Percentiles rank a stretch among this genome's conserved stretches.
Evolutionary conservation across 768 basidiomycete genomes (phyloP).

Genomic region (Lactarius sanguifluus): DNA sequence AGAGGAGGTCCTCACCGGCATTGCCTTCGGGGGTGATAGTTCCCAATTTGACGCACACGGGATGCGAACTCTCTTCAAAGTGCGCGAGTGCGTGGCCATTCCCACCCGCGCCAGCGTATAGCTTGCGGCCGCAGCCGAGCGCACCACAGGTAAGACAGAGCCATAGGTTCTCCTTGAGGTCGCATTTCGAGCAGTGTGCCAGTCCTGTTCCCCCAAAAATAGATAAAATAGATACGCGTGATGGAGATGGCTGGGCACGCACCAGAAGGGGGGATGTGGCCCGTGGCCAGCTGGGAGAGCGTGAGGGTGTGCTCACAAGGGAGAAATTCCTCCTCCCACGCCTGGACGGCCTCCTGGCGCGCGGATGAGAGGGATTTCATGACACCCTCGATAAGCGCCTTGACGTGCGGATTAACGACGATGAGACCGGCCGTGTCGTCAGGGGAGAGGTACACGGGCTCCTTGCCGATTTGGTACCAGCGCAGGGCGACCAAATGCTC

Average conservation of each 20-base stretch:
- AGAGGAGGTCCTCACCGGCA: conserved; percentile 59
- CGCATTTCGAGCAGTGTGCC: conserved; percentile 79
- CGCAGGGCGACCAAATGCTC: conserved; percentile 61
- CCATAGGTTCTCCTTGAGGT: conserved; percentile 91
- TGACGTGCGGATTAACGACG: conserved; percentile 44
- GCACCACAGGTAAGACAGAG: conserved; percentile 90
- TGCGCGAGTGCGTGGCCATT: conserved; percentile 90
- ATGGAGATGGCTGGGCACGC: not conserved
- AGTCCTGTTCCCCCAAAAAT: not conserved
- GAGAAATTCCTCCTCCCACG: conserved; percentile 94
- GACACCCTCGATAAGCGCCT: conserved; percentile 59
- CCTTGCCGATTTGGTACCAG: conserved; percentile 67
- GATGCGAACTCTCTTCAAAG: conserved; percentile 68
- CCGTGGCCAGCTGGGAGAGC: conserved; percentile 50
- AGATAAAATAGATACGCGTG: not conserved
- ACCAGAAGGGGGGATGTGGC: conserved; percentile 56
- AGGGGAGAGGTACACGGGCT: conserved; percentile 44
- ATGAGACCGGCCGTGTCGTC: conserved; percentile 43
- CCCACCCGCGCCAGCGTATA: conserved; percentile 77
- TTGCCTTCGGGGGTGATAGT: conserved; percentile 95
- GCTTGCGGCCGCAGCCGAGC: conserved; percentile 85
- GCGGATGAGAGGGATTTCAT: conserved; percentile 85
- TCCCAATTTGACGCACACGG: conserved; percentile 88
- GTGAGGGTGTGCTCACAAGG: conserved; percentile 80
- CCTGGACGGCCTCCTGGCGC: conserved; percentile 90